Evolutionary conservation across 208 protist species (phyloP), one percentile per base, ranked within the genome.

Genomic region (Trypanosomatidae sp.): DNA sequence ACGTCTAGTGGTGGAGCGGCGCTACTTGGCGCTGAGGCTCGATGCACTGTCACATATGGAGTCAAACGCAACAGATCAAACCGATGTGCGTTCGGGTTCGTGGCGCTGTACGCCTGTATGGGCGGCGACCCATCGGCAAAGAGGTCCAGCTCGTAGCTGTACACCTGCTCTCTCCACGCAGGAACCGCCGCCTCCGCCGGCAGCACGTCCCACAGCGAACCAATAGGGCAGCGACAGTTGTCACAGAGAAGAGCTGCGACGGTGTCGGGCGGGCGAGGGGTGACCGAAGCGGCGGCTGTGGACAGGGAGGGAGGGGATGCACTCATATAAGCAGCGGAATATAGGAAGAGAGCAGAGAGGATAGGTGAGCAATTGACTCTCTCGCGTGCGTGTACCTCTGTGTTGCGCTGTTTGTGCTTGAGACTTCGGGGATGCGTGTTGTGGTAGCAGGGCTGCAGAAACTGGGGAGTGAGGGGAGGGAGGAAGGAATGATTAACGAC

Each of bases 71-170:
- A 13, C 0, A 96, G 68, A 71, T 96, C 91, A 66, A 96, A 96
- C 46, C 91, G 87, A 6, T 69, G 70, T 28, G 71, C 64, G 30
- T 60, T 76, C 12, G 89, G 86, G 76, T 96, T 96, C 2, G 88
- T 93, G 43, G 91, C 91, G 28, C 88, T 93, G 82, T 94, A 96
- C 47, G 81, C 84, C 80, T 91, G 92, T 13, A 93, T 62, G 0
- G 84, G 81, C 36, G 69, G 44, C 1, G 69, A 47, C 1, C 76
- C 80, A 17, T 85, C 85, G 3, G 56, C 65, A 62, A 93, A 92
- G 22, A 96, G 80, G 49, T 96, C 89, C 19, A 94, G 70, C 56
- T 93, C 84, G 70, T 96, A 96, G 46, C 80, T 72, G 78, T 89
- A 96, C 15, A 91, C 89, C 17, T 96, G 87, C 17, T 77, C 59